phyloP scores from a whole-genome alignment of 148 eudicot genomes.

The Nepenthes mirabilis region DNA sequence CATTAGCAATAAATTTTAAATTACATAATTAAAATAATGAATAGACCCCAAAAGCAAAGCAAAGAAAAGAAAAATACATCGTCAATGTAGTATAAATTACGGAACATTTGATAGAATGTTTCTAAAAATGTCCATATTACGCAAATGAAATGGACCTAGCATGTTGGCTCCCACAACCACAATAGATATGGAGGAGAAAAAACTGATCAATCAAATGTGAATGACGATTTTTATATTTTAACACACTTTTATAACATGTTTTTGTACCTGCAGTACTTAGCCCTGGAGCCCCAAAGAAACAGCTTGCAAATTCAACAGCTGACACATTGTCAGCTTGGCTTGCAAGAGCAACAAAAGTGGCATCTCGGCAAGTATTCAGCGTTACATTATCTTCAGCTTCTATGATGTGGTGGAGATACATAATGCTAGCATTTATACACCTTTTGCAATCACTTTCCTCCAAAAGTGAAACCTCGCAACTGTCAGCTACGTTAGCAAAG shows the following conservation, averaged over 20 bases:
- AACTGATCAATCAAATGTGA: not conserved
- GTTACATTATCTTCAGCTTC: constrained; percentile 58
- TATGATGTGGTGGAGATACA: constrained; percentile 51
- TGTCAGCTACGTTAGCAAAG: too few relatives aligned
- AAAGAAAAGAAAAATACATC: too few relatives aligned
- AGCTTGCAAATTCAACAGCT: constrained; percentile 55
- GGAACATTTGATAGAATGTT: too few relatives aligned
- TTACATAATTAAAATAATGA: too few relatives aligned
- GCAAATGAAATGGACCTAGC: too few relatives aligned
- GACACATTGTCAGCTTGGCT: constrained; percentile 64
- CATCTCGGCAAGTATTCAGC: constrained; percentile 85
- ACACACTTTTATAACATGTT: not conserved
- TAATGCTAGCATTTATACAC: not conserved
- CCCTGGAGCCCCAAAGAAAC: constrained; percentile 79
- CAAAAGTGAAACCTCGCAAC: too few relatives aligned
- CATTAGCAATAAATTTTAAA: too few relatives aligned
- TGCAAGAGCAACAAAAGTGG: constrained; percentile 70
- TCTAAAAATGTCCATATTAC: too few relatives aligned
- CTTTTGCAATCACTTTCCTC: too few relatives aligned
- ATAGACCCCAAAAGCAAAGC: too few relatives aligned
- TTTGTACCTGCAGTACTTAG: constrained; percentile 30
- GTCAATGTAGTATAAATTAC: too few relatives aligned
- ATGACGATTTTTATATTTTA: not conserved
- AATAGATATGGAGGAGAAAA: not conserved
- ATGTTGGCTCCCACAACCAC: too few relatives aligned